Conservation (phyloP, 2,329 filamentous ascomycete species). For the Torrubiella hemipterigena region DNA sequence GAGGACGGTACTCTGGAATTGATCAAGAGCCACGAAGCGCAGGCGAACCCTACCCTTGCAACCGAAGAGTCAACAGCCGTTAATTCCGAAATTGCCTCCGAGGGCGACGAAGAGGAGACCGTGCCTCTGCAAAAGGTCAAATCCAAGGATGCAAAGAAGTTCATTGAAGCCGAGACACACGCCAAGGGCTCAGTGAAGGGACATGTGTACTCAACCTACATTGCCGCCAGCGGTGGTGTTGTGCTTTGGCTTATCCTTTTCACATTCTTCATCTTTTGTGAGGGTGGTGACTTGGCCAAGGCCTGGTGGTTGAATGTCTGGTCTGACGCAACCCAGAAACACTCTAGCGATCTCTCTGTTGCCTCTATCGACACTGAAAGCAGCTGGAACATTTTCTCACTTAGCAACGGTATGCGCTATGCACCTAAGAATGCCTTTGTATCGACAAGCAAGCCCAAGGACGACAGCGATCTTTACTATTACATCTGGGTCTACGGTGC, state of each 20-base stretch:
- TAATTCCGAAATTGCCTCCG: constrained; percentile 39
- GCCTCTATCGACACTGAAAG: constrained; percentile 10
- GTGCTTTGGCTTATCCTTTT: constrained; percentile 46
- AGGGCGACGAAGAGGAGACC: constrained; percentile 24
- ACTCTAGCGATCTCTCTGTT: constrained; percentile 4
- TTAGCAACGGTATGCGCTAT: constrained; percentile 33
- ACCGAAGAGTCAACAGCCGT: constrained; percentile 40
- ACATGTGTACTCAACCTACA: constrained; percentile 55
- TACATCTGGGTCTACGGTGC: constrained; percentile 59
- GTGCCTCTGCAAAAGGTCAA: constrained; percentile 34
- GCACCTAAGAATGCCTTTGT: constrained; percentile 18
- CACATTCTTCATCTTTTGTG: constrained; percentile 39
- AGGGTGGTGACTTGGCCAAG: constrained; percentile 42
- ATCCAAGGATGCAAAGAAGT: constrained; percentile 51
- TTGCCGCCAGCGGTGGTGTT: constrained; percentile 53
- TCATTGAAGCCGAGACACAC: constrained; percentile 63
- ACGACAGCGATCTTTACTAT: constrained; percentile 35
- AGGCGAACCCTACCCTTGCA: no score
- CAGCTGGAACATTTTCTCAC: constrained; percentile 23
- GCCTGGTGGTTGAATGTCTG: constrained; percentile 55
- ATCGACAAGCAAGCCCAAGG: constrained; percentile 10
- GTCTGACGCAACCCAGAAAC: constrained; percentile 34
- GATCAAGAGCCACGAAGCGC: constrained; percentile 41
- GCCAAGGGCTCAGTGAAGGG: constrained; percentile 59
- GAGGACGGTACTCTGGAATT: constrained; percentile 41